Conservation (phyloP, 768 basidiomycete species). For the Pleurotus eryngii region DNA sequence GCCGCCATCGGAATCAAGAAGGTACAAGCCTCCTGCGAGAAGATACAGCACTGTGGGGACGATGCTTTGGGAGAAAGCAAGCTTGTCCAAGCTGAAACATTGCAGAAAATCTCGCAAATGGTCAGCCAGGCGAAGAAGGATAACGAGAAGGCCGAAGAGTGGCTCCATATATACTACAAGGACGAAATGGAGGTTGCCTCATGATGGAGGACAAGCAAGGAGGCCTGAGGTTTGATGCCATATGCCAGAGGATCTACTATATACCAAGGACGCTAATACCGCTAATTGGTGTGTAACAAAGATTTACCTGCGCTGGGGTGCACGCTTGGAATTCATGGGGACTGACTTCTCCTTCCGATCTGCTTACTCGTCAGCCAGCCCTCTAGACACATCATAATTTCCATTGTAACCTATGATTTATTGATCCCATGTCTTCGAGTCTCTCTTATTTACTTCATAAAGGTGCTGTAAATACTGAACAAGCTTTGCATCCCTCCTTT, state of each 20-base stretch:
- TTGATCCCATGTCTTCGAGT: not conserved
- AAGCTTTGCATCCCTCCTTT: too few species aligned
- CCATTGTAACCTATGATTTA: not conserved
- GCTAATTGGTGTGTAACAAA: not conserved
- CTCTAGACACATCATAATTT: not conserved
- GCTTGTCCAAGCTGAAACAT: conserved; percentile 46
- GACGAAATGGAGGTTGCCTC: not conserved
- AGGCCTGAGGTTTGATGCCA: not conserved
- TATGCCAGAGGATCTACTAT: not conserved
- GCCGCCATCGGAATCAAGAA: conserved; percentile 84
- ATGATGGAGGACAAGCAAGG: not conserved
- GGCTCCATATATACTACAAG: conserved; percentile 37
- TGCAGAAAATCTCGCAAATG: conserved; percentile 53
- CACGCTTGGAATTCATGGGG: not conserved
- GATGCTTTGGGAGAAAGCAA: conserved; percentile 50
- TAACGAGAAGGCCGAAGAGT: conserved; percentile 63
- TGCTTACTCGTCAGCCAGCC: not conserved
- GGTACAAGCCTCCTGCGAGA: conserved; percentile 84
- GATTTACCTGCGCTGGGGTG: not conserved
- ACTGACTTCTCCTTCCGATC: not conserved
- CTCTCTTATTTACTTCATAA: not conserved
- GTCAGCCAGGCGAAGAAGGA: conserved; percentile 63
- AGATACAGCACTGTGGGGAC: conserved; percentile 86
- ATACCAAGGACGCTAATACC: not conserved
- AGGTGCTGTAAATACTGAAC: too few species aligned